A percentile compares a stretch with the other conserved stretches of the same genome.
Conservation (phyloP, 2,329 filamentous ascomycete species). For the Nannizzia gypsea region DNA sequence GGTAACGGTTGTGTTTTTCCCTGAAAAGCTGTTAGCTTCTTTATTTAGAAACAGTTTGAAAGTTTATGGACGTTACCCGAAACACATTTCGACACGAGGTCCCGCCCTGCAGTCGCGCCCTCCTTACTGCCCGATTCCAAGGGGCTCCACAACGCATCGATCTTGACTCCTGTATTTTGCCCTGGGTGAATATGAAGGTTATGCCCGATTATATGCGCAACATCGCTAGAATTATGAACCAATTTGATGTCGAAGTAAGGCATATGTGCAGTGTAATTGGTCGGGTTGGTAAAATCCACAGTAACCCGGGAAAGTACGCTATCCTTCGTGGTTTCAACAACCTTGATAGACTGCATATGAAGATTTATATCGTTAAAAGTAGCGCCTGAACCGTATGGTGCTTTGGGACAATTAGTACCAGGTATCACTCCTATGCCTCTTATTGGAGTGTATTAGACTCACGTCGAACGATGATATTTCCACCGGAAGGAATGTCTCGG, state of each 20-base stretch:
- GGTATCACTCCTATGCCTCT: not conserved
- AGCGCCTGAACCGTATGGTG: conserved; percentile 47
- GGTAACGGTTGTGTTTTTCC: conserved; percentile 69
- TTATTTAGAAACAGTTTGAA: not conserved
- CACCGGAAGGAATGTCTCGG: conserved; percentile 70
- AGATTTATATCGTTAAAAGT: conserved; percentile 44
- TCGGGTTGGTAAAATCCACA: conserved; percentile 83
- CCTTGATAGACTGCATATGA: conserved; percentile 56
- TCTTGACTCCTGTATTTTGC: conserved; percentile 56
- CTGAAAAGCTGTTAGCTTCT: conserved; percentile 23
- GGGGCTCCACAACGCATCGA: conserved; percentile 66
- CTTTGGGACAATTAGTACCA: conserved; percentile 34
- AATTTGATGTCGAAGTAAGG: conserved; percentile 70
- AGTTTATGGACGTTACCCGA: conserved; percentile 44
- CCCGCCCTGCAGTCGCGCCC: conserved; percentile 51
- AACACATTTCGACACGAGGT: conserved; percentile 72
- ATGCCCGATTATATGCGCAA: conserved; percentile 62
- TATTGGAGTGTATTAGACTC: conserved; percentile 40
- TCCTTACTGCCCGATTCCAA: conserved; percentile 47
- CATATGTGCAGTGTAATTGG: conserved; percentile 69
- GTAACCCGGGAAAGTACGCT: conserved; percentile 59
- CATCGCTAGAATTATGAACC: conserved; percentile 56
- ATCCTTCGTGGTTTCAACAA: conserved; percentile 59
- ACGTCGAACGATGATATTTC: conserved; percentile 86
- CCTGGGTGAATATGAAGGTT: conserved; percentile 55